phyloP scores from a whole-genome alignment of 2,329 filamentous ascomycete genomes.

The Juglanconis sp. region DNA sequence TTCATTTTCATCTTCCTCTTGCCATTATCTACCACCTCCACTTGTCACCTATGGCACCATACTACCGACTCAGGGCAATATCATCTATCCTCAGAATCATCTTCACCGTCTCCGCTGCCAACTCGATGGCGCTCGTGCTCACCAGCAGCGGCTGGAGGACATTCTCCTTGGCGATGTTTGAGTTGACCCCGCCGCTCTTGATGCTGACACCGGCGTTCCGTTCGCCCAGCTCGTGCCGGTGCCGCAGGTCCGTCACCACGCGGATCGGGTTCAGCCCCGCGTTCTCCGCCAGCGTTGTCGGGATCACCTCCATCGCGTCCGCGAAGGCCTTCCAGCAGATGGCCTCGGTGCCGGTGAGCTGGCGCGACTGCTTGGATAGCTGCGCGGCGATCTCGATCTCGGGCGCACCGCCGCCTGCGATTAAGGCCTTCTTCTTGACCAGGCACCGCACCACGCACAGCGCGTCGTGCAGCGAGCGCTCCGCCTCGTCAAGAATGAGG shows the following conservation, averaged over 20 bases:
- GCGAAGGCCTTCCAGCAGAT: constrained; percentile 99
- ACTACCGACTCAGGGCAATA: constrained; percentile 60
- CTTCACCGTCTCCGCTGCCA: constrained; percentile 98
- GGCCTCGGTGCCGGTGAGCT: constrained; percentile 84
- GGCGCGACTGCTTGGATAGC: constrained; percentile 76
- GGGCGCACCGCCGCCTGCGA: constrained; percentile 91
- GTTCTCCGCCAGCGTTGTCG: constrained; percentile 95
- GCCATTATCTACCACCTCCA: background rate
- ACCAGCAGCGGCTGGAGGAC: constrained; percentile 94
- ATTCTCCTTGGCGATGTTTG: constrained; percentile 94
- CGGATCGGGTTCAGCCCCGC: constrained; percentile 98
- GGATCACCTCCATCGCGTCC: constrained; percentile 94
- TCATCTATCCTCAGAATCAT: constrained; percentile 74
- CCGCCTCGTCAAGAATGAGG: constrained; percentile 93
- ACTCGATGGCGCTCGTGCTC: constrained; percentile 94
- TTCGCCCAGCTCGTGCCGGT: constrained; percentile 92
- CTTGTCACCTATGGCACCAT: constrained; percentile 11
- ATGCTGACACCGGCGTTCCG: constrained; percentile 97
- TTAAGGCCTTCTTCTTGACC: constrained; percentile 99
- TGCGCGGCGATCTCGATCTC: constrained; percentile 94
- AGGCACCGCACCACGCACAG: constrained; percentile 96
- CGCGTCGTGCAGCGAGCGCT: constrained; percentile 93
- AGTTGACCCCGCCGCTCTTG: constrained; percentile 94
- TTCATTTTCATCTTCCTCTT: background rate
- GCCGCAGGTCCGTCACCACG: constrained; percentile 92